These are phyloP conservation scores for Auxenochlorella pyrenoidosa DNA, from an alignment of 139 green algal genomes.

Conservation along the genomic window DNA sequence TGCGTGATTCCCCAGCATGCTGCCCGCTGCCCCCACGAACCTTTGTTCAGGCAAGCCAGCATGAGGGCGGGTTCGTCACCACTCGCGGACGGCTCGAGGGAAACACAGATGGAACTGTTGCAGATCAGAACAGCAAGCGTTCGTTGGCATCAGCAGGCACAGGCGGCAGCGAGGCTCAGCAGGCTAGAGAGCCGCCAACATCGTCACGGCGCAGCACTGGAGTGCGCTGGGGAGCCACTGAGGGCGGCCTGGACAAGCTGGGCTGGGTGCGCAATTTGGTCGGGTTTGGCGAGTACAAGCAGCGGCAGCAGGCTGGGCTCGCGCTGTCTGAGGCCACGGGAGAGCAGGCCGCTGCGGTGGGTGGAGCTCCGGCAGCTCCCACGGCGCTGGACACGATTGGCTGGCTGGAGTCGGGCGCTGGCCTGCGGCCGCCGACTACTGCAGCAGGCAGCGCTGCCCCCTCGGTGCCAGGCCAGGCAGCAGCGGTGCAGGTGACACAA, in stretches of 20 bases:
- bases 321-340: background rate
- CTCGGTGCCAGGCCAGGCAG: background rate
- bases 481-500: too few species aligned
- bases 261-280: constrained; percentile 62
- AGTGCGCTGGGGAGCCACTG: constrained; percentile 1
- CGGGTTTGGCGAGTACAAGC: constrained; percentile 32
- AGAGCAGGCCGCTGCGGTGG: background rate
- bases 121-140: background rate
- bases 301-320: background rate
- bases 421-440: background rate
- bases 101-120: background rate
- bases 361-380: background rate
- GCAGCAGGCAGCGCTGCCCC: background rate
- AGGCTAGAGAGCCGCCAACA: background rate
- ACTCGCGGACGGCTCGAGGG: background rate
- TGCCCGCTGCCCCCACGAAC: too few species aligned
- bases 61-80: background rate
- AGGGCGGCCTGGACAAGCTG: constrained; percentile 55
- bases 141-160: background rate
- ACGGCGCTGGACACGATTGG: background rate
- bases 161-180: background rate
- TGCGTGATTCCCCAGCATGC: too few species aligned
- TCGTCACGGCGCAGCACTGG: background rate
- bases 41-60: background rate
- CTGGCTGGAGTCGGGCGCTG: background rate